Evolutionary conservation across 805 yeast genomes (phyloP).

Genomic region (Sporopachydermia quercuum): DNA sequence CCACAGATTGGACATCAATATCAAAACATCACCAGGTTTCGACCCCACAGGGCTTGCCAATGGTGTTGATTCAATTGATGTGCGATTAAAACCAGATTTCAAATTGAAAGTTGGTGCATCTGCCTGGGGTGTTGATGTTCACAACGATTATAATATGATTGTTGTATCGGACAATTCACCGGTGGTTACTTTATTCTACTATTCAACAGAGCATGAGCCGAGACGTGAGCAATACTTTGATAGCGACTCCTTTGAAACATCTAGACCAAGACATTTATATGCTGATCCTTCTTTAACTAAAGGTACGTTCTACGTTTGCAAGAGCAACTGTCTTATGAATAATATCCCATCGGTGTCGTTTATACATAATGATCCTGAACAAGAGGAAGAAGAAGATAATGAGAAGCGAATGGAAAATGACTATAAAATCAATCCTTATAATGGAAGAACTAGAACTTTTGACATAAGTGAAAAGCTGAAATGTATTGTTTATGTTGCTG

Average conservation of each 20-base stretch:
- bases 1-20: not conserved
- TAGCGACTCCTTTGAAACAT: not conserved
- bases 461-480: not conserved
- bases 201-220: not conserved
- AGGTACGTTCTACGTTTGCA: not conserved
- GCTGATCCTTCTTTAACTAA: not conserved
- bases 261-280: too few species aligned
- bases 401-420: too few species aligned
- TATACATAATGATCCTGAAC: not conserved
- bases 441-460: not conserved
- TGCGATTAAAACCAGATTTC: not conserved
- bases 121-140: constrained; percentile 49
- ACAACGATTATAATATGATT: constrained; percentile 21
- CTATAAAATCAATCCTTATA: too few species aligned
- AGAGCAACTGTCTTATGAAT: not conserved
- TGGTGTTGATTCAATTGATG: not conserved
- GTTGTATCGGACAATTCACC: constrained; percentile 42
- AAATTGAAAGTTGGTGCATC: constrained; percentile 16
- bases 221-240: too few species aligned
- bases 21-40: not conserved
- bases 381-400: too few species aligned
- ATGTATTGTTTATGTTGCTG: not conserved
- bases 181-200: constrained; percentile 17
- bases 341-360: not conserved
- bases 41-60: not conserved